A percentile compares a stretch with the other conserved stretches of the same genome.
Conservation (phyloP, 2,329 filamentous ascomycete species). For the Penicillium sp. region DNA sequence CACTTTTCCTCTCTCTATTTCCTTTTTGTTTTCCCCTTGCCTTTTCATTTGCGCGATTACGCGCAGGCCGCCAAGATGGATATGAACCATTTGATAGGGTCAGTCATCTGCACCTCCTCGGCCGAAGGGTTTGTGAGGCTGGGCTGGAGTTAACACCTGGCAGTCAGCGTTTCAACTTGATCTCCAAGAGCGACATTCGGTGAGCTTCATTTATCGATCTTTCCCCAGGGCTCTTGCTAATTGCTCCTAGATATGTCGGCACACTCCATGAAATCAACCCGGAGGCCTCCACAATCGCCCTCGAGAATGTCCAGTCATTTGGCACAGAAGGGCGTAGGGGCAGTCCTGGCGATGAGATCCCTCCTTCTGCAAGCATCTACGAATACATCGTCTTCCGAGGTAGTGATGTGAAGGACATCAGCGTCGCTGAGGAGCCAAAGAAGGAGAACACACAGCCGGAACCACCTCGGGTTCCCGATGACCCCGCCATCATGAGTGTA, state of each 20-base stretch:
- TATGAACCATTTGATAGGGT: constrained; percentile 51
- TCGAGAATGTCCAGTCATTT: constrained; percentile 92
- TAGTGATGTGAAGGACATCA: constrained; percentile 96
- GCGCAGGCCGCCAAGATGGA: constrained; percentile 38
- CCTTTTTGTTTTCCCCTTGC: constrained; percentile 13
- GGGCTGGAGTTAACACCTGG: constrained; percentile 35
- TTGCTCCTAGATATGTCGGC: constrained; percentile 72
- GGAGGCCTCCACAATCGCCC: constrained; percentile 89
- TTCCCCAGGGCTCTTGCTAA: constrained; percentile 31
- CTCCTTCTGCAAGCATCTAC: constrained; percentile 81
- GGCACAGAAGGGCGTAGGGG: constrained; percentile 87
- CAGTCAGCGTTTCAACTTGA: constrained; percentile 90
- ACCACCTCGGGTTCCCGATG: constrained; percentile 76
- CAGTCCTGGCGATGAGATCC: constrained; percentile 74
- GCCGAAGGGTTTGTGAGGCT: constrained; percentile 33
- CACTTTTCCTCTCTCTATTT: constrained; percentile 23
- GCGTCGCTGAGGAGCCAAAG: constrained; percentile 77
- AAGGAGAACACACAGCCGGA: constrained; percentile 68
- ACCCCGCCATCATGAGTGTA: constrained; percentile 95
- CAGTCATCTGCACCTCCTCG: constrained; percentile 30
- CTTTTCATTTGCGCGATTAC: constrained; percentile 29
- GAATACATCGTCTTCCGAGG: constrained; percentile 98
- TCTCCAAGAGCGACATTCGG: constrained; percentile 97
- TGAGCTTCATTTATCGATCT: constrained; percentile 46
- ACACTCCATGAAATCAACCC: constrained; percentile 97